These are phyloP conservation scores for Russula sp. DNA, from an alignment of 768 basidiomycete genomes.

Conservation along the genomic window DNA sequence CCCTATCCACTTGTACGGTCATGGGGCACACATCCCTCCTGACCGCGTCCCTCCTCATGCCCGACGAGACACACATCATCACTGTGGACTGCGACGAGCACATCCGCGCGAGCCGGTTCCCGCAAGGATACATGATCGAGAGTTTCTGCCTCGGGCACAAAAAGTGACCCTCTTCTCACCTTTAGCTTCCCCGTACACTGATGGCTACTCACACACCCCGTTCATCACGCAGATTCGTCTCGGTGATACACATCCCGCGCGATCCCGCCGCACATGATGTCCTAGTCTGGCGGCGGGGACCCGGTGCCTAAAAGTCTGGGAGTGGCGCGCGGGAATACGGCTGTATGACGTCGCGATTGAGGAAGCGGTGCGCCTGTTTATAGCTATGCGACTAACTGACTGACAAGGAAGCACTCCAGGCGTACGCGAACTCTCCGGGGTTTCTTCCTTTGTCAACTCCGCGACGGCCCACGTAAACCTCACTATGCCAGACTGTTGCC, in stretches of 20 bases:
- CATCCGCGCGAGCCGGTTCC: slow-evolving; percentile 86
- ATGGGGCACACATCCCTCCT: slow-evolving; percentile 87
- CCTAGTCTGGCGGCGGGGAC: slow-evolving; percentile 88
- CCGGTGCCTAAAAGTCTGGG: slow-evolving; percentile 66
- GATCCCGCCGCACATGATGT: slow-evolving; percentile 32
- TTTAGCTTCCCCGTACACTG: not conserved
- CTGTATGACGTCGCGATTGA: slow-evolving; percentile 47
- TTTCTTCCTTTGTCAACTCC: no score
- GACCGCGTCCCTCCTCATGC: slow-evolving; percentile 62
- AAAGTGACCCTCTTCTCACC: slow-evolving; percentile 47
- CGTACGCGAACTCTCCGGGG: no score
- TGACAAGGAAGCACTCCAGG: no score
- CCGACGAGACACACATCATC: slow-evolving; percentile 68
- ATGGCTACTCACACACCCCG: not conserved
- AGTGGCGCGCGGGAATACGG: slow-evolving; percentile 62
- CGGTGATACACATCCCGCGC: slow-evolving; percentile 65
- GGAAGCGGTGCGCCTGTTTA: slow-evolving; percentile 33
- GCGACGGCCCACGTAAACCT: no score
- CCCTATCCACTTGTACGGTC: no score
- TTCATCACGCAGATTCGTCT: slow-evolving; percentile 58
- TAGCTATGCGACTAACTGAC: slow-evolving; percentile 30
- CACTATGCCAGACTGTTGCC: no score
- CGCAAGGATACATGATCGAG: slow-evolving; percentile 80
- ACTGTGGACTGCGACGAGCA: slow-evolving; percentile 96
- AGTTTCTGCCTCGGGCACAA: slow-evolving; percentile 80